Base-by-base conservation (phyloP, 2,329 filamentous ascomycete genomes). In the Curvularia sp. region DNA sequence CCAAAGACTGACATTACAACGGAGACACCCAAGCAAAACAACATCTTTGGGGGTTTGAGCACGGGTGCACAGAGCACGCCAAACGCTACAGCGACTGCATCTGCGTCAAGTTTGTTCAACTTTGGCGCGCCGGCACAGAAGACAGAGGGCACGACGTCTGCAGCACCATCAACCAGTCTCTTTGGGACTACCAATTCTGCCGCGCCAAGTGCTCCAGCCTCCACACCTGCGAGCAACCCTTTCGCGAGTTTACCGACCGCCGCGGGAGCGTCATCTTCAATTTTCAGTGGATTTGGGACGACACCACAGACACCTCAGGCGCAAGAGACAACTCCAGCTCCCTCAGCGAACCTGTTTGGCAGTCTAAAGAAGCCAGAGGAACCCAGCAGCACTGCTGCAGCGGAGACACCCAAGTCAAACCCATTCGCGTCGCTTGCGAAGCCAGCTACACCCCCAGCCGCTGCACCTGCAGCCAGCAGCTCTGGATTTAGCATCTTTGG, bases 391-490 rank as follows among this genome's bases (percentile, higher is more conserved):
- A 59, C 34, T n/a, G 36, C 58, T 5, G 19, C 64, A n/a, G 34
- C 59, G 2, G 67, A 70, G 19, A 51, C 60, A 30, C 57, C 66
- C 45, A 69, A 70, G 54, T 41, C 59, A 10, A 70, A 61, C 36
- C 55, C 63, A n/a, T 70, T 70, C 18, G 62, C 61, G 10, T 59
- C 57, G 1, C 56, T 68, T 30, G 45, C 62, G 5, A 65, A 65
- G 53, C 62, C 65, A 30, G 54, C 51, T 34, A 34, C 48, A 28
- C 41, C 60, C 18, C 60, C 61, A 25, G 38, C 62, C n/a, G 36
- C 48, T 19, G 32, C 59, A 19, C 57, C 61, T 23, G 38, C 62
- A 25, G 55, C 58, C 18, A 55, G 39, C 45, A 60, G 41, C 43
- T 32, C 60, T n/a, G 47, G 55, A 4, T 65, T 60, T 21, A 58